Evolutionary conservation across 305 asterid species (phyloP), one percentile per base, ranked within the genome.

Genomic region (Fraxinus velutina): DNA sequence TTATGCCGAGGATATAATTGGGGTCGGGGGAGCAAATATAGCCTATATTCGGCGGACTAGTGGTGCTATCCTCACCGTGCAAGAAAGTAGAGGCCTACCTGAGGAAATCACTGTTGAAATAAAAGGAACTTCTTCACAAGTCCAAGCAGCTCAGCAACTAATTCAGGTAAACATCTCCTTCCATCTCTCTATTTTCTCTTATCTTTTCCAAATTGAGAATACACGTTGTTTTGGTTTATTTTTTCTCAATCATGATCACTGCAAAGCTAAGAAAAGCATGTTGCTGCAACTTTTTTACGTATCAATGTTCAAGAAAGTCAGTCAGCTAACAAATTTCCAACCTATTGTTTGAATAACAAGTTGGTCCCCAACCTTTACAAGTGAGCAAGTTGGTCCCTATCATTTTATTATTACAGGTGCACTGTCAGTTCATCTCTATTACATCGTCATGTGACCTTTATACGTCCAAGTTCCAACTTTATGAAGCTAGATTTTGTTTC

Each of bases 1-100:
- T 29, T 95, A 89, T 88, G 98, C 98, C 19, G 99, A 93, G 86
- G 99, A 92, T 78, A 90, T 95, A 73, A 95, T 95, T 39, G 99
- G 99, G 75, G 88, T 90, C 37, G 89, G 86, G 42, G 99, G 99
- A 76, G 77, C 92, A 55, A 93, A 92, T 82, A 95, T 95, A 70
- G 97, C 90, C 55, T 95, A 84, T 84, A 93, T 95, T 78, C 91
- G 99, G 34, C 93, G 94, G 73, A 90, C 91, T 47, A 93, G 97
- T 86, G 97, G 96, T 79, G 99, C 99, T 1, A 89, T 92, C 84
- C 90, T 95, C 27, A 89, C 97, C 15, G 96, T 95, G 81, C 93
- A 91, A 87, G 99, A 93, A 84, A 92, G 97, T 79, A 86, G 89
- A 84, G 91, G 90, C 44, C 80, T 89, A 32, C 92, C 94, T 8